phyloP scores from a whole-genome alignment of 2,329 filamentous ascomycete species.

The Coniochaeta sp. region DNA sequence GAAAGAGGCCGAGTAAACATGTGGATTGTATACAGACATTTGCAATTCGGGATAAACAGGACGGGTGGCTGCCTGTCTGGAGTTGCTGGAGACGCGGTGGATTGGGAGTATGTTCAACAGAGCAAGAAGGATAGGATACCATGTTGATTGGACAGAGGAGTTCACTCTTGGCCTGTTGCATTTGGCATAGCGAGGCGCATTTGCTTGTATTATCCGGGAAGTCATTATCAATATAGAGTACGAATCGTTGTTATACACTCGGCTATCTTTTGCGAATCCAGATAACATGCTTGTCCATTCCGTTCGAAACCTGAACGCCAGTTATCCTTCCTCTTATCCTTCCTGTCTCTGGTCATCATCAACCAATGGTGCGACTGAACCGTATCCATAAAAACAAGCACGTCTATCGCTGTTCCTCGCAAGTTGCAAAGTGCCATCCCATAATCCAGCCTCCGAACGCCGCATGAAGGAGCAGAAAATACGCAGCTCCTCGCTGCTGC shows the following conservation, averaged over 20 bases:
- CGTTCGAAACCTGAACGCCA: background rate
- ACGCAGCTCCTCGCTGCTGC: background rate
- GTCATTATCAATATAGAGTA: background rate
- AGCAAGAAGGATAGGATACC: slow-evolving; percentile 5
- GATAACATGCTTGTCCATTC: background rate
- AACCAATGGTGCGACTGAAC: background rate
- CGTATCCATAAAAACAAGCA: background rate
- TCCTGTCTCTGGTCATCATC: background rate
- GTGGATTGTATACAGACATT: background rate
- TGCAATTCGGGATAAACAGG: slow-evolving; percentile 8
- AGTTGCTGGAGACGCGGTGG: background rate
- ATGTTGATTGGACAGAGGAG: slow-evolving; percentile 5
- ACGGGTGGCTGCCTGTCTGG: background rate
- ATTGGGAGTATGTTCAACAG: background rate
- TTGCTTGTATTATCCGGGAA: background rate
- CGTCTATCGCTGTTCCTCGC: background rate
- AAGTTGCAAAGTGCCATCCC: background rate
- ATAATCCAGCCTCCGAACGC: background rate
- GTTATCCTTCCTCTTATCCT: no score
- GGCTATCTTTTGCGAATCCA: background rate
- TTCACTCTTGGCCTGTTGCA: slow-evolving; percentile 7
- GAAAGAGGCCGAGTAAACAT: slow-evolving; percentile 21
- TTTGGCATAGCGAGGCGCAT: slow-evolving; percentile 16
- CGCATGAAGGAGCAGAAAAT: background rate
- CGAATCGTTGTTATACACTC: background rate